phyloP scores from a whole-genome alignment of 73 alveolate species.

The Stentor roeselii region DNA sequence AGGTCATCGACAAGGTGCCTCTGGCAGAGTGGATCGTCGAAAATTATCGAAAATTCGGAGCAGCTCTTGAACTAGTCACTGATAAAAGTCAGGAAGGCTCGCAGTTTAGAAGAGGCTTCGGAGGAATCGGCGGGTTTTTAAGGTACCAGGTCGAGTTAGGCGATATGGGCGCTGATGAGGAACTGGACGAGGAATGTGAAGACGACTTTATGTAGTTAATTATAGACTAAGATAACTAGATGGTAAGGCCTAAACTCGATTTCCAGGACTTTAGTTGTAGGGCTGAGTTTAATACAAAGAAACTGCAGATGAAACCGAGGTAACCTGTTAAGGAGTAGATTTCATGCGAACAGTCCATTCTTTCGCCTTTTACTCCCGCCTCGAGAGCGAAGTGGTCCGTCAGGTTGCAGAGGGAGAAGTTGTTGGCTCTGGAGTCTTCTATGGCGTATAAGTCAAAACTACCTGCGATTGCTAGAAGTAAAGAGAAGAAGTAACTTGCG shows the following conservation, averaged over 20 bases:
- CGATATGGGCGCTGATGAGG: conserved; percentile 46
- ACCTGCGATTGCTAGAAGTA: conserved; percentile 10
- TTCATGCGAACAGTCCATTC: conserved; percentile 16
- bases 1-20: conserved; percentile 70
- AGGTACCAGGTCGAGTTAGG: conserved; percentile 95
- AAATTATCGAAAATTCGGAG: conserved; percentile 87
- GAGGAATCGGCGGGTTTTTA: conserved; percentile 98
- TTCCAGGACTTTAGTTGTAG: background rate
- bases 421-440: background rate
- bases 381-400: background rate
- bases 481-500: background rate
- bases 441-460: conserved; percentile 15
- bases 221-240: too few relatives aligned
- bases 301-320: background rate
- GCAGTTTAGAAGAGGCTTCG: conserved; percentile 96
- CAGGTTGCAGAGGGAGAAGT: conserved; percentile 1
- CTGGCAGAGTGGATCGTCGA: conserved; percentile 95
- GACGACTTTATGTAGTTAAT: background rate
- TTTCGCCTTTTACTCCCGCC: conserved; percentile 1
- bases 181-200: conserved; percentile 43
- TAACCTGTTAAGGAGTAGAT: background rate
- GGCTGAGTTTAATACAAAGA: background rate
- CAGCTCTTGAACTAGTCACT: conserved; percentile 91
- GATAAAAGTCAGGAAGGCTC: conserved; percentile 97
- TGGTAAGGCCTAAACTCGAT: background rate